These are phyloP conservation scores for Barnettozyma wickerhamii DNA, from an alignment of 805 yeast species.

Conservation along the genomic window DNA sequence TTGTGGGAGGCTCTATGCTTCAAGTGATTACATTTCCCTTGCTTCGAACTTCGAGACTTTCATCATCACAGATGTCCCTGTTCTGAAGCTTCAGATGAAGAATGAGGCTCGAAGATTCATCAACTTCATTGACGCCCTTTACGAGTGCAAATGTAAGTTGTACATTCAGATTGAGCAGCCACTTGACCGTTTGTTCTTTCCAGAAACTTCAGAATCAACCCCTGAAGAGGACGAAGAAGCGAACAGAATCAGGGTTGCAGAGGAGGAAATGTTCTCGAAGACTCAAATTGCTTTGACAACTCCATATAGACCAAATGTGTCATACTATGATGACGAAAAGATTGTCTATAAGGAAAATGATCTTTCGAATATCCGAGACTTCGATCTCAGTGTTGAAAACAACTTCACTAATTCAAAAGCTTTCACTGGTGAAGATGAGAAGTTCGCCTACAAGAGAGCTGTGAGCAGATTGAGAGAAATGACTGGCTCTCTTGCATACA, in stretches of 20 bases:
- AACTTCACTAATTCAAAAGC: constrained; percentile 47
- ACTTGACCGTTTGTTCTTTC: constrained; percentile 58
- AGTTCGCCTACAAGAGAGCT: constrained; percentile 69
- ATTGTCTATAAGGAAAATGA: constrained; percentile 30
- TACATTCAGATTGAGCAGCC: constrained; percentile 45
- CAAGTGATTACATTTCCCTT: constrained; percentile 66
- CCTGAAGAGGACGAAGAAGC: constrained; percentile 25
- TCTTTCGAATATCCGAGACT: constrained; percentile 14
- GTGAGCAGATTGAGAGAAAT: constrained; percentile 60
- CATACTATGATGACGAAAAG: constrained; percentile 52
- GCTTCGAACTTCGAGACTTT: constrained; percentile 57
- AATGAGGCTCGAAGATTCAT: constrained; percentile 69
- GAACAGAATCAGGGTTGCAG: constrained; percentile 45
- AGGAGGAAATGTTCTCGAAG: constrained; percentile 66
- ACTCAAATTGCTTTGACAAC: constrained; percentile 54
- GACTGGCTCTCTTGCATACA: constrained; percentile 51
- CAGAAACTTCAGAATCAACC: constrained; percentile 33
- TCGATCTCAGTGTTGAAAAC: constrained; percentile 19
- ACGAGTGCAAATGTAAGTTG: constrained; percentile 63
- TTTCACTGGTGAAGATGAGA: constrained; percentile 76
- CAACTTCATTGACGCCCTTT: constrained; percentile 61
- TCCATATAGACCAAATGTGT: constrained; percentile 68
- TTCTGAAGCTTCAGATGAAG: constrained; percentile 49
- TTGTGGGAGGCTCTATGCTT: constrained; percentile 53
- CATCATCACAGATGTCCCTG: constrained; percentile 57